Percentiles rank a stretch among this genome's conserved stretches.
phyloP scores from a whole-genome alignment of 140 eudicot species.

The Senecio squalidus region DNA sequence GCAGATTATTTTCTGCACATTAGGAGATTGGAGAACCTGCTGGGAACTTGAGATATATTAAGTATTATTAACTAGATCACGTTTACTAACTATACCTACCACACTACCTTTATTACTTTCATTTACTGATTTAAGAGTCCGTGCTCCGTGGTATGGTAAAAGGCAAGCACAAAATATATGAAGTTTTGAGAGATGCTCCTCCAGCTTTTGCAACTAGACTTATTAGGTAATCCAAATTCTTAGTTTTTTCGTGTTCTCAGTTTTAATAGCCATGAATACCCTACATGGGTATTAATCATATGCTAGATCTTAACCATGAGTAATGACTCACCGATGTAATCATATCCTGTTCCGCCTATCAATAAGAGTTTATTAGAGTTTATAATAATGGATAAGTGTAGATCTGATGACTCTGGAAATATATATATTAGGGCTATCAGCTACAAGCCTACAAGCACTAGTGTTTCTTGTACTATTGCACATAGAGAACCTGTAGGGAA shows the following conservation, averaged over 20 bases:
- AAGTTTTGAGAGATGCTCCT: constrained; percentile 3
- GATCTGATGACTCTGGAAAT: too few species aligned
- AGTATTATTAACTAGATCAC: not conserved
- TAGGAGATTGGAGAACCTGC: constrained; percentile 1
- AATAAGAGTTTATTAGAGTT: too few species aligned
- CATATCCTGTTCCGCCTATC: too few species aligned
- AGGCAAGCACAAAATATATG: not conserved
- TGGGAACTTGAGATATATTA: constrained; percentile 7
- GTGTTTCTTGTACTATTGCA: too few species aligned
- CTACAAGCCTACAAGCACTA: too few species aligned
- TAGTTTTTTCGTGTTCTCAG: not conserved
- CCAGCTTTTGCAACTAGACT: constrained; percentile 3
- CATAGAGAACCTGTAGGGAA: constrained; percentile 10
- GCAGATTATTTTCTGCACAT: constrained; percentile 8
- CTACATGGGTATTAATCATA: not conserved
- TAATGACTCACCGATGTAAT: not conserved
- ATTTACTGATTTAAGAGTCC: constrained; percentile 11
- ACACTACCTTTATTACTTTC: not conserved
- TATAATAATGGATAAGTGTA: too few species aligned
- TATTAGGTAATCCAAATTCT: not conserved
- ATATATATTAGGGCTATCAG: too few species aligned
- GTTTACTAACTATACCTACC: constrained; percentile 5
- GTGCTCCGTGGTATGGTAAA: constrained; percentile 1
- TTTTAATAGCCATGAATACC: constrained; percentile 1
- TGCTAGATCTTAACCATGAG: constrained; percentile 1